Conservation (phyloP, 2,329 filamentous ascomycete genomes). For the Rhynchosporium secalis region DNA sequence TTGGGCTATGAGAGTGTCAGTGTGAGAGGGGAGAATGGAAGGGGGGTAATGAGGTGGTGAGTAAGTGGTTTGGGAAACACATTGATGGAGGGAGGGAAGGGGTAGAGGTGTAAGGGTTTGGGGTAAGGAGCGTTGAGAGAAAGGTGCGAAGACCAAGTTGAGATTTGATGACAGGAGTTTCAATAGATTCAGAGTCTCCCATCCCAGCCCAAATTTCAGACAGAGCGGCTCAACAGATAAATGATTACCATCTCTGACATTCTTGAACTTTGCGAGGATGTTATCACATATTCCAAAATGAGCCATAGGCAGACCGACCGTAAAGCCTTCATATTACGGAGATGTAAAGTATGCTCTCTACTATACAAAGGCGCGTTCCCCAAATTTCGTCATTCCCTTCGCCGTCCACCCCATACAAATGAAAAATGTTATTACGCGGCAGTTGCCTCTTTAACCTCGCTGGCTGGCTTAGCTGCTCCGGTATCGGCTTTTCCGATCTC, state of each 20-base stretch:
- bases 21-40: slow-evolving; percentile 45
- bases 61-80: slow-evolving; percentile 45
- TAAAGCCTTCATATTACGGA: slow-evolving; percentile 9
- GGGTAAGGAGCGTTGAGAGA: not conserved
- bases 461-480: slow-evolving; percentile 58
- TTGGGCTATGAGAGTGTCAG: slow-evolving; percentile 45
- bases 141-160: not conserved
- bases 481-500: slow-evolving; percentile 50
- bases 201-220: not conserved
- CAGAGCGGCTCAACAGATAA: not conserved
- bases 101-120: not conserved
- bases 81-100: slow-evolving; percentile 2
- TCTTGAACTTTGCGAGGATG: not conserved
- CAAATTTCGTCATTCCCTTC: slow-evolving; percentile 12
- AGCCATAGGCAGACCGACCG: slow-evolving; percentile 1
- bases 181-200: not conserved
- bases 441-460: slow-evolving; percentile 60
- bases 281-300: not conserved
- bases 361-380: slow-evolving; percentile 12
- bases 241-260: not conserved
- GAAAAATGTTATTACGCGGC: slow-evolving; percentile 30
- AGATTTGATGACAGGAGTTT: not conserved
- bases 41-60: slow-evolving; percentile 47
- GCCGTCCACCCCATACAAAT: slow-evolving; percentile 24
- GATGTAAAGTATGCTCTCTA: slow-evolving; percentile 8